Conservation (phyloP, 1,284 basidiomycete genomes). For the Cutaneotrichosporon daszewskae region DNA sequence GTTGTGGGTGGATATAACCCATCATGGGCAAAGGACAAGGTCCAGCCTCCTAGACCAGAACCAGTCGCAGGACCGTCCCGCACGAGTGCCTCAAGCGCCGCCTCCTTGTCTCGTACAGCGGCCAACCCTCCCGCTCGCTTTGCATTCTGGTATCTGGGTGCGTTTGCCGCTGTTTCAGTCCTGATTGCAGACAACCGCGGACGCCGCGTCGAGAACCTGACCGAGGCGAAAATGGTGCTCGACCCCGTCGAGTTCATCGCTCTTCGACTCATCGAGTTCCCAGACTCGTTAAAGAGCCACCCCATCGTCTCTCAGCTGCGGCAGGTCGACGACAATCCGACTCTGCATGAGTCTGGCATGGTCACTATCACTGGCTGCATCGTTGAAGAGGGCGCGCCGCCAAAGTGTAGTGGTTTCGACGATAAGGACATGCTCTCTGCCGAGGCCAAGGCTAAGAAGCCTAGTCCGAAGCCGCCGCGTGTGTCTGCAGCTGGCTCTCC, state of each 20-base stretch:
- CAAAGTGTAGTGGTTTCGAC: conserved; percentile 35
- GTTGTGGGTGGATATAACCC: too few relatives aligned
- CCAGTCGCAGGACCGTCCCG: too few relatives aligned
- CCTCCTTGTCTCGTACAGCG: too few relatives aligned
- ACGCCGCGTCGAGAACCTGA: conserved; percentile 19
- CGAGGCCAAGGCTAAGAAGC: too few relatives aligned
- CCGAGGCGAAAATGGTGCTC: conserved; percentile 29
- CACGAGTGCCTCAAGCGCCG: too few relatives aligned
- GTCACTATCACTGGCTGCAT: conserved; percentile 36
- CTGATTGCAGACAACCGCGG: conserved; percentile 23
- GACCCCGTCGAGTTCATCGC: conserved; percentile 35
- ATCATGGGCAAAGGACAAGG: too few relatives aligned
- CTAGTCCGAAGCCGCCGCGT: too few relatives aligned
- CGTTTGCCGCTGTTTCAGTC: conserved; percentile 7
- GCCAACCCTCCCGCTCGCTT: too few relatives aligned
- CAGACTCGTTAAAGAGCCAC: conserved; percentile 25
- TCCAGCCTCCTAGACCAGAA: too few relatives aligned
- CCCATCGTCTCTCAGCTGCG: conserved; percentile 31
- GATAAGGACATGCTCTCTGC: conserved; percentile 1
- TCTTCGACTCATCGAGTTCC: conserved; percentile 40
- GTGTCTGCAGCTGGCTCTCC: too few relatives aligned
- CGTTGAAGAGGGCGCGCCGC: conserved; percentile 39
- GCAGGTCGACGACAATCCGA: conserved; percentile 23
- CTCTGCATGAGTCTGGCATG: conserved; percentile 1
- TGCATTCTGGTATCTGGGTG: conserved; percentile 48